Base-by-base conservation (phyloP, 163 green algal species). In the Scenedesmus sp. region DNA sequence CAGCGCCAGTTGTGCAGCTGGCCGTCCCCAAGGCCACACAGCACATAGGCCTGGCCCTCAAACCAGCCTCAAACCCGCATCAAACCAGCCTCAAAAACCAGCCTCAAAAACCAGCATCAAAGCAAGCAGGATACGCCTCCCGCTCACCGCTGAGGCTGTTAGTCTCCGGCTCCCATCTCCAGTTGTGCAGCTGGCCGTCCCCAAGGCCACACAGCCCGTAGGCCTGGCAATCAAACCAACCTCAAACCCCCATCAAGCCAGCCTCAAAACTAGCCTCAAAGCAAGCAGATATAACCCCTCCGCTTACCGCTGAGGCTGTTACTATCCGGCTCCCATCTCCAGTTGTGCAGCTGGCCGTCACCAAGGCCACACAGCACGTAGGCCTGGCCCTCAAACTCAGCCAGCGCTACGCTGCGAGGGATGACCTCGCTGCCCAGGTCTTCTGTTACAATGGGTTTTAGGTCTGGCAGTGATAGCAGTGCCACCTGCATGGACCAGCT, bases 21-120 rank as follows among this genome's bases (percentile, higher is more conserved):
- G 54, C 98, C 98, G 88, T 99, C 98, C 8, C 98, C 98, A 88
- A 99, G 92, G 0, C 97, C 98, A 46, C 93, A 95, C 70, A 99
- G 95, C 57, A 93, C 59, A 57, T 93, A 99, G 3, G 95, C 87
- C 85, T 90, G 86, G 10, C 93, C 96, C 77, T 99, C 98, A 92
- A 99, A 97, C 13, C 34, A 46, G 34, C 34, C 34, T 46, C 34
- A 46, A 46, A 46, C 34, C 34, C 34, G 34, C 34, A 46, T 46
- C 34, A 46, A 46, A 46, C 34, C 34, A 46, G 34, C 34, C 34
- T 46, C 34, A 46, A 46, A 46, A 46, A 46, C 34, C 34, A 46
- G 34, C 34, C 34, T 46, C 34, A 46, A 46, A 46, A 46, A 46
- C 34, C 34, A 46, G 34, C 34, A 46, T 46, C 34, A 46, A 46